Base-by-base conservation (phyloP, 1,139 yeast species). In the Tardiomyces digboiensis region DNA sequence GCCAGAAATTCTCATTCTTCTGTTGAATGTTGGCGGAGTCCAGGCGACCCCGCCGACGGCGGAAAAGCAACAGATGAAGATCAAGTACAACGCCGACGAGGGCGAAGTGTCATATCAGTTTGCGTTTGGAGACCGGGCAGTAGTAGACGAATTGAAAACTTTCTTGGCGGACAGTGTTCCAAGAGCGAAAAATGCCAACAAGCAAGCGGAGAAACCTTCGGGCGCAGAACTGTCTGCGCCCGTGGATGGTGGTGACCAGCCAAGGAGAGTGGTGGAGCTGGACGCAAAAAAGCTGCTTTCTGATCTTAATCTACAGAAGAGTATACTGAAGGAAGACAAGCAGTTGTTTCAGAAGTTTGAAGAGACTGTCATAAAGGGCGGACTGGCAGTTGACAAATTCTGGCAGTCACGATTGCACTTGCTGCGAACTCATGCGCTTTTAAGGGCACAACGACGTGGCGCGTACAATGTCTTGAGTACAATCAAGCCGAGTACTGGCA, bases 401-500 rank as follows among this genome's bases (percentile, higher is more conserved):
- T 91, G 98, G 98, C 73, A 81, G 7, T 81, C 93, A 3, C 69
- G 97, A 48, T 70, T 89, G 18, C 87, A 86, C 54, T 71, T 83
- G 38, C 65, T 91, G 44, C 70, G 97, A 44, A 87, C 97, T 0
- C 86, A 78, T 66, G 97, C 97, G 0, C 72, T 91, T 49, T 77
- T 93, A 2, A 75, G 78, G 13, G 76, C 87, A 12, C 98, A 93
- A 59, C 84, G 84, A 52, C 72, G 82, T 43, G 99, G 99, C 0
- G 94, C 96, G 0, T 93, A 89, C 60, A 91, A 91, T 59, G 97
- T 91, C 1, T 68, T 91, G 46, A 84, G 95, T 39, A 87, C 97
- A 0, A 91, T 91, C 54, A 86, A 85, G 56, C 97, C 97, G 0
- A 80, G 94, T 0, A 81, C 91, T 20, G 95, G 88, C 52, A 58